Evolutionary conservation across 805 yeast genomes (phyloP).

Genomic region (Yamadazyma phyllophila): DNA sequence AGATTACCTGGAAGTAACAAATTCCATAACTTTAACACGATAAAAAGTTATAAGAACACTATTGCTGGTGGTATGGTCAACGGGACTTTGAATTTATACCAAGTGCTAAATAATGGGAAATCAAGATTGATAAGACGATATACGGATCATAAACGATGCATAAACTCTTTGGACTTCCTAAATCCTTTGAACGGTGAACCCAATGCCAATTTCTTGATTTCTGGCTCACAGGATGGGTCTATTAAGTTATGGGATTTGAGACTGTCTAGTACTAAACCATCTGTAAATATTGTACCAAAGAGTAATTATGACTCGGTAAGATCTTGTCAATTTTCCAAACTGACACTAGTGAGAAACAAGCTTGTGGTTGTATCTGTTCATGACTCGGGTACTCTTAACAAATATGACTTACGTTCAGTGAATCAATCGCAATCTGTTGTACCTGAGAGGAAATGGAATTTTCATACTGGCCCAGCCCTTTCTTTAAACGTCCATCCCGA

Average conservation of each 20-base stretch:
- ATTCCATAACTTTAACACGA: slow-evolving; percentile 38
- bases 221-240: slow-evolving; percentile 79
- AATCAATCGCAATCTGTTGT: slow-evolving; percentile 20
- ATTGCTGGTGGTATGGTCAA: slow-evolving; percentile 42
- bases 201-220: slow-evolving; percentile 24
- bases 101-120: slow-evolving; percentile 32
- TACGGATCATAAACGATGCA: slow-evolving; percentile 41
- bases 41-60: slow-evolving; percentile 30
- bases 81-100: slow-evolving; percentile 34
- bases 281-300: slow-evolving; percentile 42
- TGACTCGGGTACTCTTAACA: slow-evolving; percentile 84
- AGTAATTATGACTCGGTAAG: slow-evolving; percentile 73
- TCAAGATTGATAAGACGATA: slow-evolving; percentile 26
- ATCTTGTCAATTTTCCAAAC: slow-evolving; percentile 52
- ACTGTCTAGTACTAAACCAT: slow-evolving; percentile 44
- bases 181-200: slow-evolving; percentile 15
- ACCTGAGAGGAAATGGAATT: slow-evolving; percentile 77
- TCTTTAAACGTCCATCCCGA: slow-evolving; percentile 88
- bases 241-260: slow-evolving; percentile 76
- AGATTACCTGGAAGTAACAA: slow-evolving; percentile 19
- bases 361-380: slow-evolving; percentile 67
- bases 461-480: slow-evolving; percentile 90
- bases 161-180: slow-evolving; percentile 41
- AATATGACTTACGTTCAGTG: slow-evolving; percentile 71
- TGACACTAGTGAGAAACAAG: slow-evolving; percentile 45